These are phyloP conservation scores for Fusarium annulatum DNA, from an alignment of 2,329 filamentous ascomycete species.

Conservation along the genomic window DNA sequence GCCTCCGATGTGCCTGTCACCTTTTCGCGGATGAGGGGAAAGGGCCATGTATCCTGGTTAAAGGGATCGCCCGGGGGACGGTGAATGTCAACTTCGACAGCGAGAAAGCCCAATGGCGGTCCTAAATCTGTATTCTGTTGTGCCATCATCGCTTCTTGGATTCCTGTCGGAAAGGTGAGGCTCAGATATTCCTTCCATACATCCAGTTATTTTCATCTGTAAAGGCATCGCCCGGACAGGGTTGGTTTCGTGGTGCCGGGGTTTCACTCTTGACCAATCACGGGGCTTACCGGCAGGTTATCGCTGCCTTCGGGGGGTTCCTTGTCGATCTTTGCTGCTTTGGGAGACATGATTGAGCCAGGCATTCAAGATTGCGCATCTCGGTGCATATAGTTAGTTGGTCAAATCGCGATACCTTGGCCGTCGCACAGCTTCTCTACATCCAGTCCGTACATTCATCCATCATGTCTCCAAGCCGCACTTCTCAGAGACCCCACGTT, in stretches of 20 bases:
- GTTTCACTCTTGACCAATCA: constrained; percentile 2
- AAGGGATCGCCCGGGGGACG: constrained; percentile 52
- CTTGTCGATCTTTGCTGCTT: background rate
- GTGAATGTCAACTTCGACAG: constrained; percentile 49
- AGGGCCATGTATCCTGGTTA: constrained; percentile 51
- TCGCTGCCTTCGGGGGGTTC: background rate
- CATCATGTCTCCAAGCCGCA: constrained; percentile 27
- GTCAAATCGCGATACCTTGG: background rate
- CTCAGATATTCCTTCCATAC: background rate
- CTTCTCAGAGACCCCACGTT: constrained; percentile 50
- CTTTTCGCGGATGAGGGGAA: constrained; percentile 51
- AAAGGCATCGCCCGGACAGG: background rate
- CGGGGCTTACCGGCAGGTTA: constrained; percentile 20
- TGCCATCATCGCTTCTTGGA: background rate
- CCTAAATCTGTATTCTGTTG: background rate
- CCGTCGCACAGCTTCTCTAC: background rate
- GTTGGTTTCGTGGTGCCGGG: background rate
- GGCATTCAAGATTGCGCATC: background rate
- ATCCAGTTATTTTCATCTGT: background rate
- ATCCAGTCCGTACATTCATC: background rate
- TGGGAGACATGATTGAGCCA: background rate
- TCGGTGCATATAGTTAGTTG: background rate
- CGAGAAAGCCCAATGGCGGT: constrained; percentile 51
- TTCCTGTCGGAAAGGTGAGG: background rate
- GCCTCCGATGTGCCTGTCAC: constrained; percentile 46